A percentile compares a stretch with the other conserved stretches of the same genome.
Conservation (phyloP, 2,329 filamentous ascomycete genomes). For the Alternaria tenuissima region DNA sequence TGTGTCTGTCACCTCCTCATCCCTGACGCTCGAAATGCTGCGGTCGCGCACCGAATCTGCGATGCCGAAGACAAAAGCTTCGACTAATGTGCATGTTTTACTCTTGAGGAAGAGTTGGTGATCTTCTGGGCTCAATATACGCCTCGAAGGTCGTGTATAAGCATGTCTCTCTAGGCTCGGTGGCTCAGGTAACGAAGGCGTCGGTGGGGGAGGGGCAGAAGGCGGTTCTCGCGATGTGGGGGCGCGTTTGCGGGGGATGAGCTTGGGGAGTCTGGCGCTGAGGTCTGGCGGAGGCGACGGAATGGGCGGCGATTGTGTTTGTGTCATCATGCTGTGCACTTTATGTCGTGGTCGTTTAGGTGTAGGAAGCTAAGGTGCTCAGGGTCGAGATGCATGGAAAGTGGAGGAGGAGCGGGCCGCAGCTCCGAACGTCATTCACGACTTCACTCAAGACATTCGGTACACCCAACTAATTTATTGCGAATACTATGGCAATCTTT, state of each 20-base stretch:
- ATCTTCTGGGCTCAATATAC: constrained; percentile 83
- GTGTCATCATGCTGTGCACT: constrained; percentile 24
- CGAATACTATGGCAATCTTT: background rate
- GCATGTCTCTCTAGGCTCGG: constrained; percentile 67
- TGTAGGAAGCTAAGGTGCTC: background rate
- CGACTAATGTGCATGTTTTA: constrained; percentile 75
- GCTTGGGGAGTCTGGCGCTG: constrained; percentile 44
- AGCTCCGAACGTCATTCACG: background rate
- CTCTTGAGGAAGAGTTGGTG: constrained; percentile 84
- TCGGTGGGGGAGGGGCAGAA: constrained; percentile 71
- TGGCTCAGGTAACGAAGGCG: constrained; percentile 75
- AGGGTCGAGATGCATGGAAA: background rate
- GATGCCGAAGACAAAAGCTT: constrained; percentile 85
- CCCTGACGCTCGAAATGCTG: constrained; percentile 68
- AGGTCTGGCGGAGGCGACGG: constrained; percentile 32
- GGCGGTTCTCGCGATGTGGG: constrained; percentile 30
- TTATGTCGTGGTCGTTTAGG: background rate
- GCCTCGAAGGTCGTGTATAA: constrained; percentile 74
- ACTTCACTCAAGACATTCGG: background rate
- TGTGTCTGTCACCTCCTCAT: constrained; percentile 66
- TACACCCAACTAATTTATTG: background rate
- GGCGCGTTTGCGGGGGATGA: constrained; percentile 46
- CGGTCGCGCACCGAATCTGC: constrained; percentile 80
- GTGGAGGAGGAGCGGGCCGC: constrained; percentile 9
- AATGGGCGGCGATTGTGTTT: constrained; percentile 12